Base-by-base conservation (phyloP, 768 basidiomycete genomes). In the Boletus reticuloceps region DNA sequence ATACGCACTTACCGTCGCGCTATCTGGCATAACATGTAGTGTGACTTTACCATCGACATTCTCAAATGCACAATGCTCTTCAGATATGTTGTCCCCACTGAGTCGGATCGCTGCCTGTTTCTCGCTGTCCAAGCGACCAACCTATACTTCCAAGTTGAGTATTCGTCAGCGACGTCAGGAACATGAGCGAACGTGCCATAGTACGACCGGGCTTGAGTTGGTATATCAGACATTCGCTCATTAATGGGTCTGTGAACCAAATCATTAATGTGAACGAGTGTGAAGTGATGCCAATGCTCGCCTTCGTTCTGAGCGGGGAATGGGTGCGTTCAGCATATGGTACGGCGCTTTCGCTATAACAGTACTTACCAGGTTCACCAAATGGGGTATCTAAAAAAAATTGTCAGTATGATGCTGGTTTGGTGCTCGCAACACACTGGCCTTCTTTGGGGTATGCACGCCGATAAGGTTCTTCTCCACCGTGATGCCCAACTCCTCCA, bases 361-460 rank as follows among this genome's bases (percentile, higher is more conserved):
- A 65, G 60, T 39, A 81, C 89, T 69, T 69, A 93, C 91, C 82
- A 95, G 69, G 74, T 94, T 96, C 64, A 95, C 92, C 59, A 97
- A 76, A 77, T 95, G 93, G 6, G 94, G 92, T 85, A 91, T 94
- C 90, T 94, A 65, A 52, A 49, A 47, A 53, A 38, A 43, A 52
- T 27, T n/a, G 54, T 61, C 41, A 63, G 51, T 19, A 22, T 47
- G 27, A 51, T 25, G 53, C 51, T 52, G 51, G 37, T 54, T 55
- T 41, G 41, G 47, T 31, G 46, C 7, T 41, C 13, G 50, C 32
- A 17, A 51, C 22, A 44, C 56, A 54, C 56, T 41, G 64, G 83
- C 91, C 81, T 88, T 93, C 81, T 98, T 98, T 31, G 97, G 97
- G 20, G 97, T 94, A 77, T 97, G 94, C 53, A 99, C 97, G 48